These are phyloP conservation scores for Thuidium tamariscinum DNA, from an alignment of 225 moss, liverwort and hornwort species.

Conservation along the genomic window DNA sequence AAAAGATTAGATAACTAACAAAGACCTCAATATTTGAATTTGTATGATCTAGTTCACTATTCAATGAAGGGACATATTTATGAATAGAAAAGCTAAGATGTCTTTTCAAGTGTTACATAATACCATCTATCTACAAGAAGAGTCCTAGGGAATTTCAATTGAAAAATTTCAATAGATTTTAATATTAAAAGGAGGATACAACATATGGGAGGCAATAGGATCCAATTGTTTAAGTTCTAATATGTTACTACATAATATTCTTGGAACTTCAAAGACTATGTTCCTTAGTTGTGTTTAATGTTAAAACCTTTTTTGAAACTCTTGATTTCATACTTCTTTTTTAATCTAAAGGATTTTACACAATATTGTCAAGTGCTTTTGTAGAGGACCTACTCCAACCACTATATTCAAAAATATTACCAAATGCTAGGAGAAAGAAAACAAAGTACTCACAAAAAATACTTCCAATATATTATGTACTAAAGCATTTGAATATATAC, in stretches of 20 bases:
- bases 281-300: rapidly evolving
- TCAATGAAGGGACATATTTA: too few relatives aligned
- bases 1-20: too few relatives aligned
- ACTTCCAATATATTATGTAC: not conserved
- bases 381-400: not conserved
- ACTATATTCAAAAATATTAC: not conserved
- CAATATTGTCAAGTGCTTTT: not conserved
- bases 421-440: not conserved
- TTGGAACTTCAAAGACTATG: not conserved
- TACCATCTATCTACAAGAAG: too few relatives aligned
- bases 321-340: not conserved
- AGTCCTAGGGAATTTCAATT: too few relatives aligned
- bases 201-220: not conserved
- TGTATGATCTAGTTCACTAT: too few relatives aligned
- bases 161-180: not conserved
- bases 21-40: too few relatives aligned
- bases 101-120: too few relatives aligned
- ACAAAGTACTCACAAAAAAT: not conserved
- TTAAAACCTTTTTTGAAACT: not conserved
- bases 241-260: not conserved
- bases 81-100: too few relatives aligned
- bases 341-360: not conserved
- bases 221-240: not conserved
- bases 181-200: not conserved
- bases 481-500: not conserved